phyloP scores from a whole-genome alignment of 1,284 basidiomycete species.

The Ustilago cynodontis region DNA sequence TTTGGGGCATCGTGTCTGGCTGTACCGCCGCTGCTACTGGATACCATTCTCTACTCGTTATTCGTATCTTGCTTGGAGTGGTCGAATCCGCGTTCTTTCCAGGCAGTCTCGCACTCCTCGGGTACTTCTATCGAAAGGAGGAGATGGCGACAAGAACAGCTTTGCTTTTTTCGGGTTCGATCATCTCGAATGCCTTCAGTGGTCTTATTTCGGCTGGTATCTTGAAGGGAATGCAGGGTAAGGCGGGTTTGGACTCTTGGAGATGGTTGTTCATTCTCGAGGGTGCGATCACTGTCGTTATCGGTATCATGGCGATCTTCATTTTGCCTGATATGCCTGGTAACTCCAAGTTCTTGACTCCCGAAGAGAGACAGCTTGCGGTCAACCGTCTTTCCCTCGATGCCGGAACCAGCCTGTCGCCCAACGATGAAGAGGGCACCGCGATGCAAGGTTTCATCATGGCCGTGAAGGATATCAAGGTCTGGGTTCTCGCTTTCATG shows the following conservation, averaged over 20 bases:
- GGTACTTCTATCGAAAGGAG: slow-evolving; percentile 69
- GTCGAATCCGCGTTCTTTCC: slow-evolving; percentile 57
- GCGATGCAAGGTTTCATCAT: slow-evolving; percentile 67
- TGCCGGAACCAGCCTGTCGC: slow-evolving; percentile 76
- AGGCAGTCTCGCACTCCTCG: slow-evolving; percentile 69
- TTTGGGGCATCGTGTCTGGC: slow-evolving; percentile 61
- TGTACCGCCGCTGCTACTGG: slow-evolving; percentile 64
- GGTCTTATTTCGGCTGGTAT: slow-evolving; percentile 59
- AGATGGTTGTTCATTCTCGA: slow-evolving; percentile 66
- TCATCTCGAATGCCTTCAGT: slow-evolving; percentile 61
- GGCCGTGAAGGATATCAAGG: slow-evolving; percentile 52
- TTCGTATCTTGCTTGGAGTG: slow-evolving; percentile 69
- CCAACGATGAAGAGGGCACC: slow-evolving; percentile 71
- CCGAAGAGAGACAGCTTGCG: slow-evolving; percentile 46
- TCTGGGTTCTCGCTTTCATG: slow-evolving; percentile 55
- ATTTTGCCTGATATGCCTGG: slow-evolving; percentile 58
- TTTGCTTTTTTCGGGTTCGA: slow-evolving; percentile 64
- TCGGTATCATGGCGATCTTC: slow-evolving; percentile 37
- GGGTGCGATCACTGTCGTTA: slow-evolving; percentile 41
- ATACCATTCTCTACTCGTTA: slow-evolving; percentile 57
- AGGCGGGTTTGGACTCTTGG: slow-evolving; percentile 41
- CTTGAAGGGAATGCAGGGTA: slow-evolving; percentile 43
- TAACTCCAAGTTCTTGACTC: slow-evolving; percentile 51
- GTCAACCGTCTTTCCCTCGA: slow-evolving; percentile 71
- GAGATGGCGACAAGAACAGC: slow-evolving; percentile 69